These are phyloP conservation scores for Osmanthus fragrans DNA, from an alignment of 257 asterid genomes.

Conservation along the genomic window DNA sequence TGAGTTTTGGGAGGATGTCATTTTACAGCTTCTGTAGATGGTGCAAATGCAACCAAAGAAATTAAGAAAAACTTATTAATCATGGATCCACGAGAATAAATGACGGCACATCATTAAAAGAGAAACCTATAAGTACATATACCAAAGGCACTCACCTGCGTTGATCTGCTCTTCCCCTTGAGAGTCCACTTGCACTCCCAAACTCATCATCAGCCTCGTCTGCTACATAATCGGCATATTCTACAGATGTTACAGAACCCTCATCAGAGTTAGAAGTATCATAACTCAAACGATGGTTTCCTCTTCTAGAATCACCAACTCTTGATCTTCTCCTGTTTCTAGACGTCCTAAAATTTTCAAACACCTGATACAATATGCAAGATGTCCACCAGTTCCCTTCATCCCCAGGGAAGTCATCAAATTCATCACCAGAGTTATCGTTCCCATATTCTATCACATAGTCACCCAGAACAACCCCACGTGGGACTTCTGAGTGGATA, in stretches of 20 bases:
- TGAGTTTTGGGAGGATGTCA: not conserved
- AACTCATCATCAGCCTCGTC: slow-evolving; percentile 64
- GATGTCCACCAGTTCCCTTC: slow-evolving; percentile 84
- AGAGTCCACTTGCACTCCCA: slow-evolving; percentile 43
- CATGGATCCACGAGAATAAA: not conserved
- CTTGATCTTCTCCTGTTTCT: slow-evolving; percentile 82
- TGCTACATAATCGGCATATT: slow-evolving; percentile 52
- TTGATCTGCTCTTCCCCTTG: slow-evolving; percentile 58
- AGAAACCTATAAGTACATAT: not conserved
- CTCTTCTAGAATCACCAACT: slow-evolving; percentile 62
- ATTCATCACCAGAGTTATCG: slow-evolving; percentile 78
- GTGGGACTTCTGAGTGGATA: slow-evolving; percentile 78
- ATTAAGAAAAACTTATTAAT: not conserved
- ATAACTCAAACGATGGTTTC: slow-evolving; percentile 50
- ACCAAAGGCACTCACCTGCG: slow-evolving; percentile 49
- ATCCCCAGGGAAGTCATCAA: slow-evolving; percentile 60
- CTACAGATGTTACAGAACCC: slow-evolving; percentile 72
- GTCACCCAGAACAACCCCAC: slow-evolving; percentile 85
- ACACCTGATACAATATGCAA: slow-evolving; percentile 75
- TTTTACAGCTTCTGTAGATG: not conserved
- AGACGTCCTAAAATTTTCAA: slow-evolving; percentile 66
- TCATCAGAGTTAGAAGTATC: slow-evolving; percentile 77
- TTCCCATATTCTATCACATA: slow-evolving; percentile 88
- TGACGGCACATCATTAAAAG: not conserved
- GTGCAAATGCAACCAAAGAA: not conserved